These are phyloP conservation scores for Neofusicoccum ribis DNA, from an alignment of 2,329 filamentous ascomycete species.

Conservation along the genomic window DNA sequence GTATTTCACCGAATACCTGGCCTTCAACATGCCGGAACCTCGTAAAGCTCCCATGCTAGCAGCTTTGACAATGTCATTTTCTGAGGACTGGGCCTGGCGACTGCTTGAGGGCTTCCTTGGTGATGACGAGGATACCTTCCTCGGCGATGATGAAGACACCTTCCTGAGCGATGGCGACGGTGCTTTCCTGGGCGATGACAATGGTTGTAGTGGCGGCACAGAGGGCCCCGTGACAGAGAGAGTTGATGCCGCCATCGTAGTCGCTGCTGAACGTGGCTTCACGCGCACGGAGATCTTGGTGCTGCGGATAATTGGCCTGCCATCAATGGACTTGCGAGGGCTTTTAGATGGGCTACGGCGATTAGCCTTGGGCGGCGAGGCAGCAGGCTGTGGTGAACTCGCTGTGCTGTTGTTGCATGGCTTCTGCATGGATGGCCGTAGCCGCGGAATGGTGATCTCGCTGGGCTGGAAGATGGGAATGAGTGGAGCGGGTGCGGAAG, in stretches of 20 bases:
- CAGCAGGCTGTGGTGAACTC: background rate
- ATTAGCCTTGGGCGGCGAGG: background rate
- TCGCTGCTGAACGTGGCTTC: background rate
- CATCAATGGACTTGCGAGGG: slow-evolving; percentile 11
- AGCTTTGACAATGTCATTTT: too few relatives aligned
- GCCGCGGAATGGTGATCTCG: background rate
- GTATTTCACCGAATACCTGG: background rate
- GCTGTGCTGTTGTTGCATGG: background rate
- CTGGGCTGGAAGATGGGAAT: background rate
- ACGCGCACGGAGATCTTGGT: slow-evolving; percentile 2
- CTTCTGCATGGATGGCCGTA: background rate
- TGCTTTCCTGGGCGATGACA: background rate
- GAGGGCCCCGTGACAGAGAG: background rate
- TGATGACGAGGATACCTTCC: background rate
- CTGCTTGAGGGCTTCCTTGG: background rate
- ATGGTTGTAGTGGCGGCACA: background rate
- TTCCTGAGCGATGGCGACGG: background rate
- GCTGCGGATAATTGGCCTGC: background rate
- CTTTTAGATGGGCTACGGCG: slow-evolving; percentile 4
- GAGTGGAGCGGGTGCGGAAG: background rate
- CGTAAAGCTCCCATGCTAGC: background rate
- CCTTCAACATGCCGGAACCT: background rate
- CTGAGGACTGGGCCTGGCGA: background rate
- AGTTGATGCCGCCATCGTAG: background rate
- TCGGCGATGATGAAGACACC: background rate